phyloP scores from a whole-genome alignment of 2,329 filamentous ascomycete species.

The Scedosporium apiospermum region DNA sequence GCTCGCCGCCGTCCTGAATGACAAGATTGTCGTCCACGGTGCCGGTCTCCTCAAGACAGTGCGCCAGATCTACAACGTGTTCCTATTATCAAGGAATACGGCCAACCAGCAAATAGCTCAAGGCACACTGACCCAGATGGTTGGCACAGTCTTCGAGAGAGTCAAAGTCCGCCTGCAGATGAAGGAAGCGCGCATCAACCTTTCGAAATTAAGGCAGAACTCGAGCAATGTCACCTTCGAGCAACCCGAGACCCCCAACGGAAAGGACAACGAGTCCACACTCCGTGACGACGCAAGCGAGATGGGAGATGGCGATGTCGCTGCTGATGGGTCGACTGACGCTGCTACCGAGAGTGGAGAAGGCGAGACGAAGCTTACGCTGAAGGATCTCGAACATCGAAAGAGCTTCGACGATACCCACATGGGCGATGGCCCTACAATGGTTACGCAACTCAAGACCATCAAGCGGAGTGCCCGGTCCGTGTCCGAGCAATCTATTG shows the following conservation, averaged over 20 bases:
- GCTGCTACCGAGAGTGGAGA: conserved; percentile 18
- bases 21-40: conserved; percentile 97
- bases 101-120: conserved; percentile 96
- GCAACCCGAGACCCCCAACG: conserved; percentile 27
- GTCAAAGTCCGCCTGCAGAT: conserved; percentile 79
- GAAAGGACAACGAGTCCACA: conserved; percentile 26
- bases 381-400: conserved; percentile 57
- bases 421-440: conserved; percentile 56
- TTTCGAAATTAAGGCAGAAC: conserved; percentile 41
- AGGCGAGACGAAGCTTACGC: conserved; percentile 43
- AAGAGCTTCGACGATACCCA: conserved; percentile 62
- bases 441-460: conserved; percentile 53
- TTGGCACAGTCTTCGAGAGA: conserved; percentile 92
- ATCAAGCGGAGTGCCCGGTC: conserved; percentile 32
- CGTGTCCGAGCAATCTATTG: conserved; percentile 42
- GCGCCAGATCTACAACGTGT: conserved; percentile 97
- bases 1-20: conserved; percentile 88
- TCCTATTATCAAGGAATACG: conserved; percentile 85
- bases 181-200: conserved; percentile 67
- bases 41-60: conserved; percentile 93
- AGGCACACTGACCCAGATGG: conserved; percentile 95
- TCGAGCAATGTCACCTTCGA: conserved; percentile 44
- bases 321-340: conserved; percentile 15
- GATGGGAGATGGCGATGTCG: conserved; percentile 22
- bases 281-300: conserved; percentile 20